These are phyloP conservation scores for Apiospora sp. DNA, from an alignment of 2,329 filamentous ascomycete species.

Conservation along the genomic window DNA sequence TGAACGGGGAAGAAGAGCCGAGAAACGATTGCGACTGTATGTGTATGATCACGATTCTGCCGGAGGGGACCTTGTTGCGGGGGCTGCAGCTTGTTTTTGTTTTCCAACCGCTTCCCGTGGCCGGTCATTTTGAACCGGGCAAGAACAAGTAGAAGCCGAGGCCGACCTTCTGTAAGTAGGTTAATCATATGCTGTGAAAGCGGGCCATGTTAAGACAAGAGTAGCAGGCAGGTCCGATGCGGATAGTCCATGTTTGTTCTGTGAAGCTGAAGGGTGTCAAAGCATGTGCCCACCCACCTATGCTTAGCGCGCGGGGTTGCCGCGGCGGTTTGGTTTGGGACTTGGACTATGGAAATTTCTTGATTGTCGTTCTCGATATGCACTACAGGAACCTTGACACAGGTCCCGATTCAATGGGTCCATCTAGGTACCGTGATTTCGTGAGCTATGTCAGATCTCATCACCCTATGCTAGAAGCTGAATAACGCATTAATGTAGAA, in stretches of 20 bases:
- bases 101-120: neutral
- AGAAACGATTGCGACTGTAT: neutral
- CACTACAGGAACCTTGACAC: neutral
- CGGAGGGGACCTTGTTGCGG: conserved; percentile 17
- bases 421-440: neutral
- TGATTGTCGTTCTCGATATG: neutral
- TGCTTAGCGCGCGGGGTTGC: conserved; percentile 16
- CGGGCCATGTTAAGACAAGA: conserved; percentile 7
- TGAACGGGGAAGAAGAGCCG: conserved; percentile 15
- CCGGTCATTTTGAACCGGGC: neutral
- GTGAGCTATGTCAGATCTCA: neutral
- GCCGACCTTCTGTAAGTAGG: neutral
- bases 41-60: conserved; percentile 19
- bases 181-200: conserved; percentile 6
- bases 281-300: neutral
- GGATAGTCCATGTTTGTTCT: neutral
- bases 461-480: neutral
- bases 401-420: neutral
- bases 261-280: neutral
- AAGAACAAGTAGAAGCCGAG: neutral
- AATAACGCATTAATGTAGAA: neutral
- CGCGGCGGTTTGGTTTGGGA: neutral
- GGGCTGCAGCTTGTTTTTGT: neutral
- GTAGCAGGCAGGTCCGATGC: conserved; percentile 1
- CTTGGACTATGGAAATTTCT: neutral